Evolutionary conservation across 2,329 filamentous ascomycete genomes (phyloP).

Genomic region (Diplodia scrobiculata): DNA sequence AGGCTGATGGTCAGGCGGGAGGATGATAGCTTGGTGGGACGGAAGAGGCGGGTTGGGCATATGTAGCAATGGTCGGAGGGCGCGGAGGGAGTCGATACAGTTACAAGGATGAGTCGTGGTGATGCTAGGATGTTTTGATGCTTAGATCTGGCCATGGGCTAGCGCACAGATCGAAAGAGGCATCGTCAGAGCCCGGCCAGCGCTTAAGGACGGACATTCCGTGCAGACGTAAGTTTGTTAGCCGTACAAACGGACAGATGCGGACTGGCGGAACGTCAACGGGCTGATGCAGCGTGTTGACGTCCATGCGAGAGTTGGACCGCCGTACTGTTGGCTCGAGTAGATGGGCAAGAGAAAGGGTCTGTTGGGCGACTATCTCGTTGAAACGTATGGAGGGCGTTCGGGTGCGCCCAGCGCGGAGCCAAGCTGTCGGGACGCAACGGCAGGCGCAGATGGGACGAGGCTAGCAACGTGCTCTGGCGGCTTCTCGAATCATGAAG

Average conservation of each 20-base stretch:
- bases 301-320: no score
- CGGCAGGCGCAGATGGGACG: background rate
- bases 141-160: constrained; percentile 2
- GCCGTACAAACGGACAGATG: background rate
- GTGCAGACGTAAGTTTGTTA: background rate
- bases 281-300: no score
- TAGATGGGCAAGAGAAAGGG: background rate
- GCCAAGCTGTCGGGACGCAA: background rate
- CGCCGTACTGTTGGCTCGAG: no score
- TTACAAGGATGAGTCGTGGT: background rate
- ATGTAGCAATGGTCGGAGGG: constrained; percentile 9
- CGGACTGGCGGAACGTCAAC: background rate
- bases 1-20: background rate
- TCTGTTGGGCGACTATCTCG: background rate
- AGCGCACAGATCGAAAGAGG: background rate
- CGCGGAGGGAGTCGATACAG: background rate
- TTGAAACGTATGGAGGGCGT: no score
- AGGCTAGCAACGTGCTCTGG: no score
- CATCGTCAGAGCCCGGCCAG: background rate
- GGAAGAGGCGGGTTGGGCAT: constrained; percentile 15
- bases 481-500: constrained; percentile 7
- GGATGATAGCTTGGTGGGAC: background rate
- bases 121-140: background rate
- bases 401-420: background rate
- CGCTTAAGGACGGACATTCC: background rate